phyloP scores from a whole-genome alignment of 2,329 filamentous ascomycete genomes.

The Fonsecaea erecta region DNA sequence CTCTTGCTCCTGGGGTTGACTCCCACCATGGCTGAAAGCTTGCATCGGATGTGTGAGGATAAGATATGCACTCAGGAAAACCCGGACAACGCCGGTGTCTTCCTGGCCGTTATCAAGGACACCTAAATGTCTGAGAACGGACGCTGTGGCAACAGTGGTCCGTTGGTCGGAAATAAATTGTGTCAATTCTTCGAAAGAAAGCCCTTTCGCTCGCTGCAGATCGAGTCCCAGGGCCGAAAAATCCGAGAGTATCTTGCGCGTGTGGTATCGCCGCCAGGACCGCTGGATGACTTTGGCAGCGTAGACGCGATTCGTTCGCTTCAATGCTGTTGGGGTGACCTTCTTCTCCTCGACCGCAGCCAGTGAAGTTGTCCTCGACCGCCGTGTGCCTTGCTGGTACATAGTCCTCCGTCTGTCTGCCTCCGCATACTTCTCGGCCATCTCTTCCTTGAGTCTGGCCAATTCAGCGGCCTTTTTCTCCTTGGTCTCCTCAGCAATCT shows the following conservation, averaged over 20 bases:
- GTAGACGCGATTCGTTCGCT: constrained; percentile 53
- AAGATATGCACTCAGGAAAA: constrained; percentile 67
- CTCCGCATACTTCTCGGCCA: constrained; percentile 68
- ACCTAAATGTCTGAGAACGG: constrained; percentile 61
- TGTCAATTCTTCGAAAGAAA: constrained; percentile 65
- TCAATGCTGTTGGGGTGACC: constrained; percentile 43
- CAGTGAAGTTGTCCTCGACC: constrained; percentile 58
- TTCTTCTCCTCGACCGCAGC: constrained; percentile 52
- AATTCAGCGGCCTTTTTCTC: constrained; percentile 67
- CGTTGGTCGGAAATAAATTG: constrained; percentile 58
- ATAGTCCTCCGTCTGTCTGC: constrained; percentile 61
- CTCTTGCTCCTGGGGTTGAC: constrained; percentile 66
- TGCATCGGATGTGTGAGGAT: constrained; percentile 65
- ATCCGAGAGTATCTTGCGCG: constrained; percentile 54
- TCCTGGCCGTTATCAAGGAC: constrained; percentile 56
- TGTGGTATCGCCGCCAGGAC: constrained; percentile 59
- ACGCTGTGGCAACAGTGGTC: constrained; percentile 59
- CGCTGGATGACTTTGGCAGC: constrained; percentile 64
- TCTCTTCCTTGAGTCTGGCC: constrained; percentile 61
- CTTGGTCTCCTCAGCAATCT: constrained; percentile 68
- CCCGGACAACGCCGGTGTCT: constrained; percentile 59
- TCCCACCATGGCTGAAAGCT: constrained; percentile 59
- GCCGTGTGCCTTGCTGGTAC: constrained; percentile 54
- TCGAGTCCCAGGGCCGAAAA: constrained; percentile 60
- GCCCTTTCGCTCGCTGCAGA: constrained; percentile 56